Evolutionary conservation across 305 asterid species (phyloP), one percentile per base, ranked within the genome.

Genomic region (Rubia peregrina): DNA sequence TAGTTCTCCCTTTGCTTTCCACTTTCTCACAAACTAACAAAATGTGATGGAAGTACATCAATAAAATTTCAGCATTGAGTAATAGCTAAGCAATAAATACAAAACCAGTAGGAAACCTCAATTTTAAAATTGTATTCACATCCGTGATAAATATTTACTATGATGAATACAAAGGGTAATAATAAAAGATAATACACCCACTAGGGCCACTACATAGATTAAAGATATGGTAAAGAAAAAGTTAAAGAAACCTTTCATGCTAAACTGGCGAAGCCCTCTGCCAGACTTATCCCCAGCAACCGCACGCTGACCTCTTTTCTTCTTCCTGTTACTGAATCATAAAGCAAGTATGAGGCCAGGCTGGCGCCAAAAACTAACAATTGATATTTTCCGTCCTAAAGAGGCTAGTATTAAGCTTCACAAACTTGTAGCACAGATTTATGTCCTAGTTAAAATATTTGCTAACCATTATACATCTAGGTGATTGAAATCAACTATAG

Each of bases 201-300:
- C 49, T 44, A 42, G n/a, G n/a, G n/a, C n/a, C n/a, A n/a, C n/a
- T n/a, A n/a, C 0, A 4, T 43, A 26, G 14, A 68, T 68, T 19
- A 61, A 65, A 63, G 24, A 16, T 46, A 74, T 68, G 43, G 21
- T 51, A 69, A 66, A 62, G 22, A 44, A 53, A 6, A 61, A 80
- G 67, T 65, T 60, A 42, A 41, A 70, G 53, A 68, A 75, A 88
- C 99, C 96, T 94, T 94, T 91, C 97, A 91, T 89, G 96, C 99
- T 94, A 81, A 91, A 94, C 79, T 89, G 97, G 33, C 98, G 96
- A 71, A 94, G 98, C 78, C 99, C 99, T 79, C 99, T 90, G 76
- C 96, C 97, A 82, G 80, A 85, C 85, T 89, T 94, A 80, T 91
- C 99, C 73, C 93, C 97, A 73, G 87, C 89, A 70, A 79, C 84